Conservation (phyloP, 1,139 yeast genomes). For the Lodderomyces margitis region DNA sequence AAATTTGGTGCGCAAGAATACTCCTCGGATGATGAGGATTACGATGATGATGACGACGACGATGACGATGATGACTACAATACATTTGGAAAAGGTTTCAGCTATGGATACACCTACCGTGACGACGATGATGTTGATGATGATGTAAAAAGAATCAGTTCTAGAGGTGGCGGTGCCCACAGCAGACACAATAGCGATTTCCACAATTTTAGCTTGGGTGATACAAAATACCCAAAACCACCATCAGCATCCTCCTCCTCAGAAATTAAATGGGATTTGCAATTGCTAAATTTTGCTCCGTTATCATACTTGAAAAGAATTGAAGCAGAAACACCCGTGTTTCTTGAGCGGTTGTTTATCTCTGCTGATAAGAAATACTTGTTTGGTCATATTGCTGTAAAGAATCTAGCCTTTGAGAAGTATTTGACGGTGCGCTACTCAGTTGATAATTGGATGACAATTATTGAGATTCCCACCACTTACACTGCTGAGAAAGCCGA, state of each 20-base stretch:
- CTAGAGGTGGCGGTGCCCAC: not conserved
- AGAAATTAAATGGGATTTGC: slow-evolving; percentile 48
- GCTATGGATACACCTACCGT: slow-evolving; percentile 9
- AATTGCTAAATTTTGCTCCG: slow-evolving; percentile 45
- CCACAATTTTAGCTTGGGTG: slow-evolving; percentile 17
- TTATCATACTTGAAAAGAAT: slow-evolving; percentile 40
- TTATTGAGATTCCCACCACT: slow-evolving; percentile 63
- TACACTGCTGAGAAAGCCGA: slow-evolving; percentile 63
- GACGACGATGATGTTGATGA: slow-evolving; percentile 14
- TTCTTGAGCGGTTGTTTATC: slow-evolving; percentile 63
- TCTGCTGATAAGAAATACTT: slow-evolving; percentile 55
- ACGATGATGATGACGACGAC: slow-evolving; percentile 27
- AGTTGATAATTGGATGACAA: slow-evolving; percentile 69
- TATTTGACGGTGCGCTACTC: slow-evolving; percentile 63
- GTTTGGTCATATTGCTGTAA: slow-evolving; percentile 74
- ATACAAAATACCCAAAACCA: slow-evolving; percentile 24
- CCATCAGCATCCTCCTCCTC: not conserved
- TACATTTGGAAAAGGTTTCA: not conserved
- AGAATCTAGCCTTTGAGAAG: slow-evolving; percentile 66
- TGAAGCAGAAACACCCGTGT: slow-evolving; percentile 44
- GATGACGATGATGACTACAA: slow-evolving; percentile 8
- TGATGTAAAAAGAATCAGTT: slow-evolving; percentile 1
- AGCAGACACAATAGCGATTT: slow-evolving; percentile 10
- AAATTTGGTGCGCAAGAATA: slow-evolving; percentile 23
- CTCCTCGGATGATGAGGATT: slow-evolving; percentile 13